A percentile compares a stretch with the other conserved stretches of the same genome.
phyloP scores from a whole-genome alignment of 768 basidiomycete genomes.

The Rhodotorula kratochvilovae region DNA sequence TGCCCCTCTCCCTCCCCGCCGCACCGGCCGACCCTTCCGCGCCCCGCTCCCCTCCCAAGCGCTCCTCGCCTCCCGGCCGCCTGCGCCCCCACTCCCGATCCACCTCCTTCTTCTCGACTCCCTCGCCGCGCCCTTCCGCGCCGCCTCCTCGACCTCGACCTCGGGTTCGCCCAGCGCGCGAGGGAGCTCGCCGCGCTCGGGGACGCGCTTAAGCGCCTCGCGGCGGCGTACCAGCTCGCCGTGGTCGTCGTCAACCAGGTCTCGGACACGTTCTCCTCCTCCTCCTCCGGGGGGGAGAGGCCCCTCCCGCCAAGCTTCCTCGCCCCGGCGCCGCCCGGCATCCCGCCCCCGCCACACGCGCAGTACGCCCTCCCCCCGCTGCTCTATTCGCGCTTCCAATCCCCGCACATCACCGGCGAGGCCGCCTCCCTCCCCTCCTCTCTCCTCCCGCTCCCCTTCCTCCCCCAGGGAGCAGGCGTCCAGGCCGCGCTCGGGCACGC shows the following conservation, averaged over 20 bases:
- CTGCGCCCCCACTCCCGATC: conserved; percentile 62
- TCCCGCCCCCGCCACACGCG: conserved; percentile 7
- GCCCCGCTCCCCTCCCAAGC: conserved; percentile 59
- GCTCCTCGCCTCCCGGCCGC: conserved; percentile 53
- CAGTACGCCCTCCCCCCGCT: conserved; percentile 16
- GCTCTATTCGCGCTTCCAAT: conserved; percentile 28
- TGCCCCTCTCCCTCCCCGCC: conserved; percentile 42
- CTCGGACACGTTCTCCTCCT: conserved; percentile 60
- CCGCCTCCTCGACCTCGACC: conserved; percentile 52
- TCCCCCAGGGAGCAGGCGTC: neutral
- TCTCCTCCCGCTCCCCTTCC: neutral
- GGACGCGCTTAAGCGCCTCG: conserved; percentile 65
- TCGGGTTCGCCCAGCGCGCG: conserved; percentile 67
- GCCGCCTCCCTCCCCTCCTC: neutral
- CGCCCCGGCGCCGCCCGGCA: neutral
- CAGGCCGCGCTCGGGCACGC: conserved; percentile 28
- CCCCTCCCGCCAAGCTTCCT: conserved; percentile 14
- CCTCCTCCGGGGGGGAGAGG: conserved; percentile 38
- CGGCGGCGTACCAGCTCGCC: conserved; percentile 61
- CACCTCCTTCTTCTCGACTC: conserved; percentile 82
- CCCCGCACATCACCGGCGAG: conserved; percentile 17
- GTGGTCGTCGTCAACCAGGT: conserved; percentile 87
- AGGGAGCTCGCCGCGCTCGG: conserved; percentile 65
- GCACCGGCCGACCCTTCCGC: conserved; percentile 48
- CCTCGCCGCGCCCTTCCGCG: conserved; percentile 76